Base-by-base conservation (phyloP, 495 filamentous ascomycete genomes). In the Entonaema liquescens region DNA sequence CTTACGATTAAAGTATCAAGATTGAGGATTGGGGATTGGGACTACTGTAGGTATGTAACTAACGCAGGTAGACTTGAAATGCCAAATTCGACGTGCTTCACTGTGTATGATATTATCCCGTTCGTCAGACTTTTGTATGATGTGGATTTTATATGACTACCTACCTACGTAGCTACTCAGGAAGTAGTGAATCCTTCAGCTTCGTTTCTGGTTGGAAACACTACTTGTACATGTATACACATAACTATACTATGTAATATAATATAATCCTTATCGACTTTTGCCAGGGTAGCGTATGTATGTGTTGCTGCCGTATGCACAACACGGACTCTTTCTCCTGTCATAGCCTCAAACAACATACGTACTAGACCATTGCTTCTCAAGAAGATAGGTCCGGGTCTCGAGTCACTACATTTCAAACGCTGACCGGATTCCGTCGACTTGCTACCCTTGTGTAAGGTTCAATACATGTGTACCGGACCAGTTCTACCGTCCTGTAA, bases 271-370 rank as follows among this genome's bases (percentile, higher is more conserved):
- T n/a, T n/a, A n/a, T n/a, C n/a, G n/a, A n/a, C n/a, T 23, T 47
- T 47, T 23, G 42, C 42, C 17, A 47, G 42, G 42, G 42, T 47
- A 23, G 3, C 56, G 33, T 38, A 59, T 44, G 40, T 59, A 59
- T 35, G 31, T 57, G 29, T 29, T 21, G 17, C 29, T 23, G 53
- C 53, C 57, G 47, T 67, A 61, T 61, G 54, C 55, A 72, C 53
- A 68, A 31, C 59, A 59, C 54, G 44, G 68, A 21, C 54, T 65
- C 31, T 33, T 9, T 65, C 60, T 56, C 31, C 57, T 65, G 38
- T 66, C 62, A 58, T 54, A 21, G 28, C 58, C 63, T 57, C 49
- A 53, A 71, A 44, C 26, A 29, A n/a, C n/a, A n/a, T n/a, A n/a
- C n/a, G n/a, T 25, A 52, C 23, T 26, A 11, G 11, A 23, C 28